Evolutionary conservation across 2,329 filamentous ascomycete species (phyloP).

Genomic region (Penicillium fuscoglaucum): DNA sequence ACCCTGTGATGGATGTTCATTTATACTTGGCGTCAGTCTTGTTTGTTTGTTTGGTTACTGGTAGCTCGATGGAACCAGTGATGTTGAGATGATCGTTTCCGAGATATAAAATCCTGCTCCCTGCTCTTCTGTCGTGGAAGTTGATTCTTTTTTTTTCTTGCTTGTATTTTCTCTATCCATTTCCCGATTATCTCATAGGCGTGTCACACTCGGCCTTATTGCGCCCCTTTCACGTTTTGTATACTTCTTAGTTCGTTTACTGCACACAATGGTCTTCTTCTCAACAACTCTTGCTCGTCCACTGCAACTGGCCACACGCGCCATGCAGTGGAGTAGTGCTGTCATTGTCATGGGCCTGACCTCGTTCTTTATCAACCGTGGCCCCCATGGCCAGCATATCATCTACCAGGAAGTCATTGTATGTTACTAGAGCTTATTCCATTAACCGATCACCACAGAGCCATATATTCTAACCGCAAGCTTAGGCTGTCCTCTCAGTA

Average conservation of each 20-base stretch:
- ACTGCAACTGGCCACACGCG: conserved; percentile 30
- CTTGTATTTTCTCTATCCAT: background rate
- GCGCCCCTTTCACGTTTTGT: background rate
- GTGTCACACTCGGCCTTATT: background rate
- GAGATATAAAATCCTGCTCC: conserved; percentile 4
- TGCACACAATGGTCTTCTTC: conserved; percentile 23
- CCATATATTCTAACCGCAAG: conserved; percentile 2
- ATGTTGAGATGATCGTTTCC: background rate
- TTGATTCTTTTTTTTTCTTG: background rate
- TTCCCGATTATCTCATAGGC: background rate
- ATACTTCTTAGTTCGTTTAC: background rate
- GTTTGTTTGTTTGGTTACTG: conserved; percentile 14
- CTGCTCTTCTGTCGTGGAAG: background rate
- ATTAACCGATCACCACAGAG: background rate
- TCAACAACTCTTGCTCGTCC: conserved; percentile 32
- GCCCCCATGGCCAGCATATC: conserved; percentile 22
- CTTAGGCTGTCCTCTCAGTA: conserved; percentile 37
- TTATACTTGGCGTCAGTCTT: conserved; percentile 16
- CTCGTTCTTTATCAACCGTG: conserved; percentile 21
- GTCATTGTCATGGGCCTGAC: conserved; percentile 29
- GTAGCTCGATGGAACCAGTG: background rate
- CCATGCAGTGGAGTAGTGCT: conserved; percentile 25
- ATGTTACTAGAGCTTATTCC: background rate
- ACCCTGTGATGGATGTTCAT: conserved; percentile 5
- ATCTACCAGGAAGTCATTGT: conserved; percentile 30